A percentile compares a stretch with the other conserved stretches of the same genome.
phyloP scores from a whole-genome alignment of 2,329 filamentous ascomycete species.

The Chaetothyriales sp. region DNA sequence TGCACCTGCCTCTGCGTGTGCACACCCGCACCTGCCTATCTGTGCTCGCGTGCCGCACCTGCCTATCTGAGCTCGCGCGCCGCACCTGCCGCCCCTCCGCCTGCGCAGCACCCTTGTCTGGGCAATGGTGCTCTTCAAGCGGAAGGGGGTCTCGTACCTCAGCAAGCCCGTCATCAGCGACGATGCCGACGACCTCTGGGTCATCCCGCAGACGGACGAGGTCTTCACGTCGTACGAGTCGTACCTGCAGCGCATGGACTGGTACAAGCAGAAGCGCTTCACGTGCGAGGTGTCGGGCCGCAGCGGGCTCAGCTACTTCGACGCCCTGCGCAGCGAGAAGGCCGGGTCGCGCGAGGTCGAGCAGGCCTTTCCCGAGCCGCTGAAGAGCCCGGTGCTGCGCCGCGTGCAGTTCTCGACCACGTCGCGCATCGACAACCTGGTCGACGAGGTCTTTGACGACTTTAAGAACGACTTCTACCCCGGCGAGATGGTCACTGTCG shows the following conservation, averaged over 20 bases:
- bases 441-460: constrained; percentile 32
- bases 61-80: neutral
- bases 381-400: constrained; percentile 81
- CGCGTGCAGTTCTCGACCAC: constrained; percentile 84
- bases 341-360: constrained; percentile 74
- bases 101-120: neutral
- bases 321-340: constrained; percentile 71
- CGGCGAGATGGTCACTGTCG: constrained; percentile 67
- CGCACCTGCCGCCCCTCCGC: neutral
- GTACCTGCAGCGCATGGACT: constrained; percentile 53
- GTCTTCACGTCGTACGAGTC: constrained; percentile 79
- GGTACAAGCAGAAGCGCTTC: constrained; percentile 49
- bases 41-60: neutral
- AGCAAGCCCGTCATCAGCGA: constrained; percentile 59
- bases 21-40: neutral
- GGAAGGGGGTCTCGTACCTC: constrained; percentile 80
- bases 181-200: constrained; percentile 80
- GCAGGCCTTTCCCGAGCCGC: constrained; percentile 74
- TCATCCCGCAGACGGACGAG: constrained; percentile 79
- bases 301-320: constrained; percentile 80
- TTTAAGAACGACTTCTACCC: constrained; percentile 88
- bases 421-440: constrained; percentile 73
- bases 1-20: too few species aligned
- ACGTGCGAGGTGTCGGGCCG: constrained; percentile 94
- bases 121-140: constrained; percentile 77